These are phyloP conservation scores for Cardamine resedifolia DNA, from an alignment of 345 rosid genomes.

Conservation along the genomic window DNA sequence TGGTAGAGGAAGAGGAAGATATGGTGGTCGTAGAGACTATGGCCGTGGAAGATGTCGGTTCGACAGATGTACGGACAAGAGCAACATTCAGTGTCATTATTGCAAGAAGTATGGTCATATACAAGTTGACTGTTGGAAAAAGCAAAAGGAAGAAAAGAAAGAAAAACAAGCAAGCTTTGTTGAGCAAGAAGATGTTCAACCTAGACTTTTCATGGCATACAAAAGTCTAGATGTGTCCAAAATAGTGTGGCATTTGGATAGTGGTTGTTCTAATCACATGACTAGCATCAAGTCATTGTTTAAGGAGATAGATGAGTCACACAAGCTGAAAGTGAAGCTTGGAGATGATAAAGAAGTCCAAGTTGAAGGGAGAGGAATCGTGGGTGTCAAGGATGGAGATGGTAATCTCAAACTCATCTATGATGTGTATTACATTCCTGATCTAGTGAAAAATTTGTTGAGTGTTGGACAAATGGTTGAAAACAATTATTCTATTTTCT, in stretches of 20 bases:
- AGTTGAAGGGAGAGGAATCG: background rate
- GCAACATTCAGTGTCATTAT: too few relatives aligned
- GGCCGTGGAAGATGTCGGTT: background rate
- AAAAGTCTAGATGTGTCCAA: too few relatives aligned
- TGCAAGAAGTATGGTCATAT: background rate
- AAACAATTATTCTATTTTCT: too few relatives aligned
- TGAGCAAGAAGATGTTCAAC: too few relatives aligned
- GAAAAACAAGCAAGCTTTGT: too few relatives aligned
- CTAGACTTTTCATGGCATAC: too few relatives aligned
- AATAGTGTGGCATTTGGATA: too few relatives aligned
- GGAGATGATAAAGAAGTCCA: too few relatives aligned
- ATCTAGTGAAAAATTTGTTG: background rate
- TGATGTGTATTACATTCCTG: background rate
- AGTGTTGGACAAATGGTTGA: background rate
- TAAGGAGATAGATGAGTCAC: too few relatives aligned
- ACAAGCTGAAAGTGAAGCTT: too few relatives aligned
- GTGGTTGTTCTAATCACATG: too few relatives aligned
- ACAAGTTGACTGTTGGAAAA: background rate
- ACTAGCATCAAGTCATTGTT: too few relatives aligned
- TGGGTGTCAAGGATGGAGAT: background rate
- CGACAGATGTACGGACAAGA: background rate
- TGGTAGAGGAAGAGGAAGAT: background rate
- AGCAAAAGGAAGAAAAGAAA: background rate
- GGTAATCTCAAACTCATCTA: conserved; percentile 11
- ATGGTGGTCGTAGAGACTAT: background rate